Evolutionary conservation across 768 basidiomycete genomes (phyloP), one percentile per base, ranked within the genome.

Genomic region (Leccinum olivaceopallidum): DNA sequence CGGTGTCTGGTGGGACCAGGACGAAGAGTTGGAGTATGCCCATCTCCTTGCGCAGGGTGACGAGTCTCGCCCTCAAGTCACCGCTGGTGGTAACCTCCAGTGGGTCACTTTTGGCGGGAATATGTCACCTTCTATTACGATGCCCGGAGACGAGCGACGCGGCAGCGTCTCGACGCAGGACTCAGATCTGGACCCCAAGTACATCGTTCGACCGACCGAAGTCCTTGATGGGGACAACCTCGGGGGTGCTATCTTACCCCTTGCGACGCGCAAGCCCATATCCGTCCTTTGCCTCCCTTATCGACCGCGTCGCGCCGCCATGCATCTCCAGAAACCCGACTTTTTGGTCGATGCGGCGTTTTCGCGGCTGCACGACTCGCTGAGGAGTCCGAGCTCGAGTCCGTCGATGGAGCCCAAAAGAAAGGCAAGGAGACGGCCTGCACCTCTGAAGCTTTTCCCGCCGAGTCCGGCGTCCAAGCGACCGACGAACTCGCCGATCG

Each of bases 21-120:
- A 88, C 12, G 89, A 91, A 70, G 83, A 86, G 66, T 78, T 81
- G 79, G 89, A 91, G 67, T 89, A 85, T 63, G 77, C 79, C 14
- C 85, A 83, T 59, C 79, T 91, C 9, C 78, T 91, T 32, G 76
- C 73, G 49, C 78, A 76, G 26, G 70, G 76, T 14, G 69, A 74
- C 13, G 71, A 68, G 32, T 62, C 65, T 61, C 60, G 63, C 26
- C 64, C 68, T 47, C 60, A 56, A 26, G 67, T 67, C 36, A 24
- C 62, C 42, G 4, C 42, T 44, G 42, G n/a, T 22, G 70, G 71
- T 55, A 76, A 77, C 53, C 70, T 69, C n/a, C 75, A 74, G 39
- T 85, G 82, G 77, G 78, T 82, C 24, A 73, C 74, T 22, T 81
- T 83, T 58, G 72, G 69, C 12, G 70, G 67, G 10, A 69, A 69